Evolutionary conservation across 108 stramenopile genomes (phyloP).

Genomic region (Fragilariopsis cylindrus): DNA sequence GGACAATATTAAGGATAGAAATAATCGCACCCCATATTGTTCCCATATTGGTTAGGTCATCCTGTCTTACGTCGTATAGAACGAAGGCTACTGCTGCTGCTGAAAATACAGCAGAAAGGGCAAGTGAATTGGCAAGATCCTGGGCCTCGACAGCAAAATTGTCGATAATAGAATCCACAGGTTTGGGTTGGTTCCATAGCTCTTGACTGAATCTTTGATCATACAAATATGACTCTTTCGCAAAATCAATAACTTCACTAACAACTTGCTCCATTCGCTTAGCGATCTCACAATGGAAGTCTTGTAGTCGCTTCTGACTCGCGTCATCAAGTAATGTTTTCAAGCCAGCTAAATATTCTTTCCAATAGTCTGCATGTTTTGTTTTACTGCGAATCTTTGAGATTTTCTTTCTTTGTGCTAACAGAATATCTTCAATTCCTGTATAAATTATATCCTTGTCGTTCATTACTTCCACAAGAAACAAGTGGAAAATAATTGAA

Average conservation of each 20-base stretch:
- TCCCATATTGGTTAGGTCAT: neutral
- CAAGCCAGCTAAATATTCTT: constrained; percentile 10
- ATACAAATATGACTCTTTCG: constrained; percentile 27
- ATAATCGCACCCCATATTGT: constrained; percentile 11
- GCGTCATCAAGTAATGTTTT: constrained; percentile 6
- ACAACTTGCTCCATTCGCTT: constrained; percentile 24
- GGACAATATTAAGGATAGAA: constrained; percentile 26
- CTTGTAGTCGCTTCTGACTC: constrained; percentile 1
- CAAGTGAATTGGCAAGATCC: constrained; percentile 32
- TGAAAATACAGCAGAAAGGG: constrained; percentile 24
- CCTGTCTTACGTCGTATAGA: neutral
- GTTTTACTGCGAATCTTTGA: neutral
- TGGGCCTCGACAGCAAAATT: constrained; percentile 42
- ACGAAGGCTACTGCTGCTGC: constrained; percentile 28
- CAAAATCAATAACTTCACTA: constrained; percentile 27
- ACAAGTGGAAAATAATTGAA: constrained; percentile 18
- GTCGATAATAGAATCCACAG: constrained; percentile 39
- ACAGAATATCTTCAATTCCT: constrained; percentile 4
- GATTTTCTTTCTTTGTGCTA: constrained; percentile 10
- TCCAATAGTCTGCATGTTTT: constrained; percentile 18
- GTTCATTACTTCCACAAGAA: constrained; percentile 23
- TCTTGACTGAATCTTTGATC: constrained; percentile 34
- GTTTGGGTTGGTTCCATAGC: constrained; percentile 45
- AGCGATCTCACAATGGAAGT: constrained; percentile 26
- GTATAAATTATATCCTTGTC: constrained; percentile 15